Conservation (phyloP, 2,329 filamentous ascomycete genomes). For the Amauroascus verrucosus region DNA sequence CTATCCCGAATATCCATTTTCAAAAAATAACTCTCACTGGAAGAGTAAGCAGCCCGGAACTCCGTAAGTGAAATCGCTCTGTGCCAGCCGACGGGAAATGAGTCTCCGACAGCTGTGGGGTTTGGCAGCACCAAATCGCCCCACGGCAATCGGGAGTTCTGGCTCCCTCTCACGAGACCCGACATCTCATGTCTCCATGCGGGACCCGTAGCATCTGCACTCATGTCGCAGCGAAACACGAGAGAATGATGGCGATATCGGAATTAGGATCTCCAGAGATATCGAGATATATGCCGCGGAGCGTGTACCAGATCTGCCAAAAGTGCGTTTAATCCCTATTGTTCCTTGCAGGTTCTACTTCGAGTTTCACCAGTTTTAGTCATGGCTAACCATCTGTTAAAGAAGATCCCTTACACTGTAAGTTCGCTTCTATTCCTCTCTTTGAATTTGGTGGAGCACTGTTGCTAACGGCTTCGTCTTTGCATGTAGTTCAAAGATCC, state of each 20-base stretch:
- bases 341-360: neutral
- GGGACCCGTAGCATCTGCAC: neutral
- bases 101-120: neutral
- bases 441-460: neutral
- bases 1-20: too few relatives aligned
- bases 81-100: neutral
- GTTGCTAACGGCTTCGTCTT: neutral
- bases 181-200: neutral
- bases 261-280: neutral
- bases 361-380: neutral
- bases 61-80: neutral
- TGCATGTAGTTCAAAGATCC: constrained; percentile 11
- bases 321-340: neutral
- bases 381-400: constrained; percentile 6
- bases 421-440: neutral
- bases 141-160: constrained; percentile 1
- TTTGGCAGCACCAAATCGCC: neutral
- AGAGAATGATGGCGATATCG: neutral
- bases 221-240: neutral
- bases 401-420: constrained; percentile 10
- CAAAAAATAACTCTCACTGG: neutral
- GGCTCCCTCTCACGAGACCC: too few relatives aligned
- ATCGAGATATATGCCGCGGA: neutral
- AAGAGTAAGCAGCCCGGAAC: neutral
- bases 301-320: neutral